Conservation (phyloP, 169 alveolate species). For the Eimeria nieschulzi region DNA sequence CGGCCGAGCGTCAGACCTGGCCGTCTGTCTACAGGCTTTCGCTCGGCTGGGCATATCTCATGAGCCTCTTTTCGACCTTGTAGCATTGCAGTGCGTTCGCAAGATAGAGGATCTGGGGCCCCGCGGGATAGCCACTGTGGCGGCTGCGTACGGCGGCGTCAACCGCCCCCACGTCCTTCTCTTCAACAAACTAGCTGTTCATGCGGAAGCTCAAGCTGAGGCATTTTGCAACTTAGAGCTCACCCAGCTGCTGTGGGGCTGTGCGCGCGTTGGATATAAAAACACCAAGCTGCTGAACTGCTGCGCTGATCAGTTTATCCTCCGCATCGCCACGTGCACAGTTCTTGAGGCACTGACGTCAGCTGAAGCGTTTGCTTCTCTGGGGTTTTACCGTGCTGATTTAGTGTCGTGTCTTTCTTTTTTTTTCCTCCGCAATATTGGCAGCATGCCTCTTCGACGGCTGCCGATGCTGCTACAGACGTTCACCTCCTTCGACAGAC, state of each 20-base stretch:
- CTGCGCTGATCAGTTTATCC: constrained; percentile 27
- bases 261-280: constrained; percentile 13
- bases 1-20: constrained; percentile 75
- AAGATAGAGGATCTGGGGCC: constrained; percentile 56
- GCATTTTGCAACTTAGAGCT: constrained; percentile 47
- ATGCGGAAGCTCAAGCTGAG: constrained; percentile 18
- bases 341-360: constrained; percentile 49
- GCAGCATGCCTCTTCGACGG: constrained; percentile 52
- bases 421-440: constrained; percentile 29
- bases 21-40: constrained; percentile 68
- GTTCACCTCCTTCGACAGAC: constrained; percentile 60
- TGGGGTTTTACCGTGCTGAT: constrained; percentile 52
- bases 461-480: constrained; percentile 63
- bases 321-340: constrained; percentile 27
- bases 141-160: constrained; percentile 64
- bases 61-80: constrained; percentile 54
- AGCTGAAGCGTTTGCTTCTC: constrained; percentile 42
- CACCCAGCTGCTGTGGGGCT: constrained; percentile 65
- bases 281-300: constrained; percentile 41
- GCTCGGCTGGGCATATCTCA: constrained; percentile 66
- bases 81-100: constrained; percentile 55
- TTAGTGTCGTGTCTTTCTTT: constrained; percentile 30
- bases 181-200: not conserved
- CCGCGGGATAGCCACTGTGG: constrained; percentile 69
- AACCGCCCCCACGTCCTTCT: constrained; percentile 27